Percentiles rank a stretch among this genome's conserved stretches.
Conservation (phyloP, 768 basidiomycete species). For the Auriscalpium vulgare region DNA sequence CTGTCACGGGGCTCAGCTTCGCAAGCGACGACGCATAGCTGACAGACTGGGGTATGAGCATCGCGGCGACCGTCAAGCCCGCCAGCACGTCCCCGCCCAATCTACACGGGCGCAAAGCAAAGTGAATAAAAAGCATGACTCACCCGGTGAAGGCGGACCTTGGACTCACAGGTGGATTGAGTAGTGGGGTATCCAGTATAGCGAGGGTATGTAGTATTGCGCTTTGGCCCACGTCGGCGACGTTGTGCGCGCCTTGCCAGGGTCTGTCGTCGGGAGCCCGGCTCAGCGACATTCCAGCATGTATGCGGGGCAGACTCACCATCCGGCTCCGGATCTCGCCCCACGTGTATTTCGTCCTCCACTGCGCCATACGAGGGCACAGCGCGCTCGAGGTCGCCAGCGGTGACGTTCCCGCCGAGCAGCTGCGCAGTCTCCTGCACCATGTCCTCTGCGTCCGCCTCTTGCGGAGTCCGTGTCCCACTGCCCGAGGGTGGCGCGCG, state of each 20-base stretch:
- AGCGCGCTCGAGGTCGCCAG: neutral
- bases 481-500: neutral
- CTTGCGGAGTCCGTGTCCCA: neutral
- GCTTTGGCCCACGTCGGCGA: constrained; percentile 34
- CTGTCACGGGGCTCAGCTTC: constrained; percentile 75
- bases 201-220: constrained; percentile 72
- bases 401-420: neutral
- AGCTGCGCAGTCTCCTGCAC: neutral
- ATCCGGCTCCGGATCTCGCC: neutral
- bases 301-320: neutral
- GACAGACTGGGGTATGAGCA: constrained; percentile 82
- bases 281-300: neutral
- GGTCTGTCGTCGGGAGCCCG: neutral
- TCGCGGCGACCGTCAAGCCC: constrained; percentile 78
- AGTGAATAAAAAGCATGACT: constrained; percentile 19
- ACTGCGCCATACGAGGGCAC: neutral
- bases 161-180: constrained; percentile 52
- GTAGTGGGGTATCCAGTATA: constrained; percentile 75
- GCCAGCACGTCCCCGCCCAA: constrained; percentile 71
- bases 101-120: constrained; percentile 29
- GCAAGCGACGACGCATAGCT: constrained; percentile 89
- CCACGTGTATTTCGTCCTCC: neutral
- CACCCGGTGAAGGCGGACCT: neutral
- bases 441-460: neutral
- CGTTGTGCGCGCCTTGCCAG: neutral